A percentile compares a stretch with the other conserved stretches of the same genome.
Evolutionary conservation across 495 filamentous ascomycete species (phyloP).

Genomic region (Oleoguttula mirabilis): DNA sequence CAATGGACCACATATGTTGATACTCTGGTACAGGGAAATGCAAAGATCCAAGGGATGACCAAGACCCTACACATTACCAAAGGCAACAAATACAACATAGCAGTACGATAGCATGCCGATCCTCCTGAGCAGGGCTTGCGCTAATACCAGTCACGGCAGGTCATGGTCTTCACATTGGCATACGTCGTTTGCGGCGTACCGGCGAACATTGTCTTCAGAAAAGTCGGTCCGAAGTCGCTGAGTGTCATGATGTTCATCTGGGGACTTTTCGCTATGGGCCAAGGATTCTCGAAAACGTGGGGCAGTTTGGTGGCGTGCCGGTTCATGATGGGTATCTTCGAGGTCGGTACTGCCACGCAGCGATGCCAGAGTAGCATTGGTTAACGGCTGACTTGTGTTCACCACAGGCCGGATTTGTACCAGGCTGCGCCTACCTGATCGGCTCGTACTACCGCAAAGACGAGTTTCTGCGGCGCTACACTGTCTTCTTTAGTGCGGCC

Average conservation of each 20-base stretch:
- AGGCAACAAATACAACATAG: constrained; percentile 4
- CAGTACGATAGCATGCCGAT: not conserved
- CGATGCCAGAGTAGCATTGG: too few relatives aligned
- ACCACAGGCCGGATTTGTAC: constrained; percentile 17
- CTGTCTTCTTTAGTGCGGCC: constrained; percentile 7
- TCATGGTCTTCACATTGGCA: constrained; percentile 6
- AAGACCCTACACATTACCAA: constrained; percentile 1
- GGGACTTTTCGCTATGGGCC: constrained; percentile 18
- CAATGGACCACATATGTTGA: too few relatives aligned
- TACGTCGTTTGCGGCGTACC: constrained; percentile 8
- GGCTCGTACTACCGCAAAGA: constrained; percentile 20
- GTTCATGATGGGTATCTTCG: constrained; percentile 15
- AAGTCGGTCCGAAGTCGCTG: not conserved
- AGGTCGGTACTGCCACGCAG: too few relatives aligned
- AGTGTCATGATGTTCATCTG: constrained; percentile 11
- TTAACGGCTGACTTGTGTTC: too few relatives aligned
- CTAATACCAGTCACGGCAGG: not conserved
- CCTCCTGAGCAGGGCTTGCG: not conserved
- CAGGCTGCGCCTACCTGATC: constrained; percentile 18
- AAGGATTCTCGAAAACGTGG: constrained; percentile 17
- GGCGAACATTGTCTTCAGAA: constrained; percentile 2
- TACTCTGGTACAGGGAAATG: constrained; percentile 1
- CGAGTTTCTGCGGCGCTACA: constrained; percentile 15
- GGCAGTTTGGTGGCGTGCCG: constrained; percentile 14
- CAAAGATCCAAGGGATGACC: constrained; percentile 9